Evolutionary conservation across 148 eudicot species (phyloP), one percentile per base, ranked within the genome.

Genomic region (Cornus controversa): DNA sequence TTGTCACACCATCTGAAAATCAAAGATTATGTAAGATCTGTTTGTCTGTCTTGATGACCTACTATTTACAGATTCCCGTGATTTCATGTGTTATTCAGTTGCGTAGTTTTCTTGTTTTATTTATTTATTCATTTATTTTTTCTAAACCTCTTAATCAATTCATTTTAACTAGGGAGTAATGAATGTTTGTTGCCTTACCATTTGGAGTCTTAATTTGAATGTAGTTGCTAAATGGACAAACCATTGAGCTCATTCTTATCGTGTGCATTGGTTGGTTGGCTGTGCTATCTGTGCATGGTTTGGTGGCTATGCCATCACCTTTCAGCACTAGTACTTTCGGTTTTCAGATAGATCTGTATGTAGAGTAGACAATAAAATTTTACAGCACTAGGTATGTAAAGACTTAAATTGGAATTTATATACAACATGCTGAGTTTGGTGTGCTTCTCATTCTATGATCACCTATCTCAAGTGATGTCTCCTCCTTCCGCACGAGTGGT

Each of bases 1-100:
- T 82, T 63, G 82, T 85, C 58, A 72, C 79, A 76, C 83, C 78
- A 75, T 76, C 85, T 78, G 82, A 82, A 73, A 86, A 77, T 71
- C 79, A 87, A 54, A 82, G 78, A 85, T 78, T 82, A 83, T 84
- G 98, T 93, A 87, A 91, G 96, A 85, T 82, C 73, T 77, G 70
- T 14, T 69, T 23, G 22, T 6, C 26, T 73, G 18, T 50, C 40
- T 18, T 60, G 23, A 6, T 22, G 24, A 20, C 64, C 25, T n/a
- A 20, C 0, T 25, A 3, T 60, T 60, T 60, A 60, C 9, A 22
- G 23, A 18, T n/a, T 67, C 7, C 7, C 27, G 64, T 31, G 26
- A 36, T 50, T 26, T 47, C 22, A 37, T 26, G 6, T 62, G 34
- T 34, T 47, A 45, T 47, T 34, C 53, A 53, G 8, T 29, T 50